These are phyloP conservation scores for Solanum gandarillasii DNA, from an alignment of 257 asterid species.

Conservation along the genomic window DNA sequence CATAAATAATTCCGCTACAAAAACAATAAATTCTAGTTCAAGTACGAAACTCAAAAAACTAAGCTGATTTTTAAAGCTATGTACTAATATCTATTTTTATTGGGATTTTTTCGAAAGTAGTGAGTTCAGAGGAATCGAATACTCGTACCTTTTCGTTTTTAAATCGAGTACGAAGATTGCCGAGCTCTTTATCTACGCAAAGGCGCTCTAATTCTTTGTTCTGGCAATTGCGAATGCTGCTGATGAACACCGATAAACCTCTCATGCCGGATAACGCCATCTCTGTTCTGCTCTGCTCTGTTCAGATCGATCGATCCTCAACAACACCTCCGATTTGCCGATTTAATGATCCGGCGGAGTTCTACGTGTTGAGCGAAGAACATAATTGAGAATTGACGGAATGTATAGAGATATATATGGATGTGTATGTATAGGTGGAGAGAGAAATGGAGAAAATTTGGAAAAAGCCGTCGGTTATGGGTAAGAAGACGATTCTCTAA, in stretches of 20 bases:
- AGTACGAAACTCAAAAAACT: no score
- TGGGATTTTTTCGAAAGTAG: slow-evolving; percentile 14
- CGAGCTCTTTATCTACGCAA: slow-evolving; percentile 95
- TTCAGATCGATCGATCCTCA: background rate
- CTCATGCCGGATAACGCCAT: slow-evolving; percentile 99
- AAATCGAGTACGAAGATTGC: slow-evolving; percentile 78
- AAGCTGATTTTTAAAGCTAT: no score
- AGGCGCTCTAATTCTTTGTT: slow-evolving; percentile 92
- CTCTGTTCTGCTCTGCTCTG: slow-evolving; percentile 5
- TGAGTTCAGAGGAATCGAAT: slow-evolving; percentile 6
- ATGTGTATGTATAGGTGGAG: background rate
- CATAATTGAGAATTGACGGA: background rate
- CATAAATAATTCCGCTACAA: no score
- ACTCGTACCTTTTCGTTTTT: slow-evolving; percentile 19
- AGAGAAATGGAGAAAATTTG: background rate
- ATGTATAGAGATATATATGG: background rate
- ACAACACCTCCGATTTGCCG: background rate
- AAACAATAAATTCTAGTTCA: background rate
- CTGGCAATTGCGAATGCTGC: slow-evolving; percentile 89
- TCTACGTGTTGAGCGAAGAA: background rate
- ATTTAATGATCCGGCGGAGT: background rate
- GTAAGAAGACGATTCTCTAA: background rate
- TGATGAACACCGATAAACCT: slow-evolving; percentile 92
- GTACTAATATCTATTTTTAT: no score
- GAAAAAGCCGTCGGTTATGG: background rate